Conservation (phyloP, 768 basidiomycete species). For the Dentipellis fragilis region DNA sequence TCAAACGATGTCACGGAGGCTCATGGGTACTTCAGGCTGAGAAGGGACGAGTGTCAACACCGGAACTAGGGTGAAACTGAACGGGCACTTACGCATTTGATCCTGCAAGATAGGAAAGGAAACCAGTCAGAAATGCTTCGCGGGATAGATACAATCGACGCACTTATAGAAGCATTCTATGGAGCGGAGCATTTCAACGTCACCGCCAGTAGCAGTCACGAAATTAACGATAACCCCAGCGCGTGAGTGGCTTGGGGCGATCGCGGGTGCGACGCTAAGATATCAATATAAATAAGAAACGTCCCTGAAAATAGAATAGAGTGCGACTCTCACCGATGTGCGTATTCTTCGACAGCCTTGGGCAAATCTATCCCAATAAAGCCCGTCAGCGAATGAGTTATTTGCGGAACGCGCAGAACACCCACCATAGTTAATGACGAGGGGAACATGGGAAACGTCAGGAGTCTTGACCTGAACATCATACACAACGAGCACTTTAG, state of each 20-base stretch:
- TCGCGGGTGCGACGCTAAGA: slow-evolving; percentile 72
- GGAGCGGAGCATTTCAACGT: slow-evolving; percentile 95
- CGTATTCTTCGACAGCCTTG: slow-evolving; percentile 95
- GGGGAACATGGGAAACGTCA: slow-evolving; percentile 82
- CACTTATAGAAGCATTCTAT: slow-evolving; percentile 99
- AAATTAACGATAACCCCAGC: slow-evolving; percentile 94
- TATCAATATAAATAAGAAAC: slow-evolving; percentile 2
- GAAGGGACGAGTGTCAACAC: slow-evolving; percentile 14
- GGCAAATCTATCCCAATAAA: slow-evolving; percentile 54
- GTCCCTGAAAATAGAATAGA: slow-evolving; percentile 3
- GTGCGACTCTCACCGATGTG: slow-evolving; percentile 58
- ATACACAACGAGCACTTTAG: slow-evolving; percentile 83
- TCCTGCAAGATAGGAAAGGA: slow-evolving; percentile 13
- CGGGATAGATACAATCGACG: slow-evolving; percentile 15
- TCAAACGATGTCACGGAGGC: slow-evolving; percentile 82
- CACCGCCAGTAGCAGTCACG: slow-evolving; percentile 93
- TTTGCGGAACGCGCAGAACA: not conserved
- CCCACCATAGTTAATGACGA: slow-evolving; percentile 91
- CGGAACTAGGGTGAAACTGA: not conserved
- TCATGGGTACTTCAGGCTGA: slow-evolving; percentile 86
- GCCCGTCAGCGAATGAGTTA: not conserved
- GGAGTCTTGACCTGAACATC: slow-evolving; percentile 88
- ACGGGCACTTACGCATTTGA: slow-evolving; percentile 67
- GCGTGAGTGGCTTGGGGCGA: slow-evolving; percentile 74
- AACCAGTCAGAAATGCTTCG: not conserved